Base-by-base conservation (phyloP, 192 early-diverging fungal species). In the Mortierella claussenii region DNA sequence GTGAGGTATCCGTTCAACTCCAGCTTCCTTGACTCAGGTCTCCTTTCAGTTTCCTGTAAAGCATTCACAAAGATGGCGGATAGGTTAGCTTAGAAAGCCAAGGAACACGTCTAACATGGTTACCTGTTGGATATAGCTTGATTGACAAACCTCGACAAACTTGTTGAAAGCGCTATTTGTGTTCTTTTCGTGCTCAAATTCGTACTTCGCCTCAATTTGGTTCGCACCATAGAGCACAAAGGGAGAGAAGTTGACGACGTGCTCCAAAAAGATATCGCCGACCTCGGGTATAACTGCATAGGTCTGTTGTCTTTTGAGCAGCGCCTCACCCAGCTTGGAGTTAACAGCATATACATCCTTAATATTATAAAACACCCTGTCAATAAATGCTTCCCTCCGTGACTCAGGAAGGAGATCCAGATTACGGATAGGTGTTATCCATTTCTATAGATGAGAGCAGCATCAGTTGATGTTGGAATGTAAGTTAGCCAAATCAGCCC, bases 171-270 rank as follows among this genome's bases (percentile, higher is more conserved):
- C 81, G 17, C 49, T 44, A 48, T 95, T 95, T 31, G 57, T 79
- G 30, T 81, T 81, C 65, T 87, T 89, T 63, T 97, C 96, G 15
- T 87, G 86, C 53, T 96, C 95, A 67, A 97, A 85, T 33, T 88
- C 84, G 78, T 90, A 89, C 79, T 92, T 92, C 42, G 89, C 92
- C 66, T 90, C 92, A 32, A 90, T 86, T 66, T 95, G 93, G 69
- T 94, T 89, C 9, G 89, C 92, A 40, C 94, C 93, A 80, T 98
- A 98, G 32, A 89, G 82, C 30, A 95, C 88, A 69, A 95, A 97
- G 6, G 90, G 87, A 47, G 92, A 82, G 48, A 96, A 89, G 46
- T 85, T 83, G 45, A 83, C 75, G 5, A 90, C 90, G 75, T 92
- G 85, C 55, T 84, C 71, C 37, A 94, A 51, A 55, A 98, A 91